Base-by-base conservation (phyloP, 345 rosid species). In the Pistacia atlantica region DNA sequence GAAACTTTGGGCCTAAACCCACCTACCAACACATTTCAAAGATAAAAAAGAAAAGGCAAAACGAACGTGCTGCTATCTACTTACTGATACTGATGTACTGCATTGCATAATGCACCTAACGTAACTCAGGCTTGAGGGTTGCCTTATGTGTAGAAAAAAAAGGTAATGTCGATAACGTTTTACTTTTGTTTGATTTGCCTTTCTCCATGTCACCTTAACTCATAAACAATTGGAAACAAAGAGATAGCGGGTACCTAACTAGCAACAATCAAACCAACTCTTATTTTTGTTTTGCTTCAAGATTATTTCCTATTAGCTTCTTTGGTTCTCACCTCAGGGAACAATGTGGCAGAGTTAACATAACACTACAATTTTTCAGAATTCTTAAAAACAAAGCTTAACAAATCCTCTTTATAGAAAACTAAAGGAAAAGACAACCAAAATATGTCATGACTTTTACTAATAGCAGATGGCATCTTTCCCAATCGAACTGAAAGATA, bases 381-480 rank as follows among this genome's bases (percentile, higher is more conserved):
- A 46, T 28, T 64, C 16, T 42, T 6, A 59, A 3, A 64, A 38
- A n/a, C 35, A n/a, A 61, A 49, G 57, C 67, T 25, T 28, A 46
- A 33, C 6, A n/a, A 35, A 49, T 31, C 63, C 20, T 31, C 6
- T 2, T 8, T 35, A 51, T 63, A n/a, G 1, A 57, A 38, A 38
- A 65, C 14, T 58, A 73, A 48, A 7, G 25, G 48, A 35, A 38
- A 54, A 10, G 37, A 38, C 55, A 65, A 16, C 3, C 31, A 10
- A 14, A 54, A 22, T 4, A 64, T 14, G 64, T 22, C 11, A 16
- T 13, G 33, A 22, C 55, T 75, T 38, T 33, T 25, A 48, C 79
- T 59, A 89, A 62, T 84, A 92, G 88, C 93, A 87, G 56, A 93
- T 79, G 77, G 86, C 83, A 69, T 90, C 90, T 73, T 84, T 80